Conservation (phyloP, 495 filamentous ascomycete genomes). For the Aspergillus sclerotioniger region DNA sequence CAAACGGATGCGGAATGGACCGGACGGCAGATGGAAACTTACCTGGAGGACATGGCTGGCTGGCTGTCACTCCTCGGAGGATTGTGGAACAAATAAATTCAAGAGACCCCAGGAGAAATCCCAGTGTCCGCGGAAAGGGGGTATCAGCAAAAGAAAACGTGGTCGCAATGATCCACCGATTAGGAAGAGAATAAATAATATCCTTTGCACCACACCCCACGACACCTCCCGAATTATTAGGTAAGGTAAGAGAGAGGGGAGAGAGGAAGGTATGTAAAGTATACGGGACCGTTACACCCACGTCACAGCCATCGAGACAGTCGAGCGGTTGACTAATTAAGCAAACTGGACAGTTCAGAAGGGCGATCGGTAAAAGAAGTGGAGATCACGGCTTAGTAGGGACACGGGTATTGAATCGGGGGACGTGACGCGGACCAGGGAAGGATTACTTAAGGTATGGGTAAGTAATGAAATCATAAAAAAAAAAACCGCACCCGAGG, state of each 20-base stretch:
- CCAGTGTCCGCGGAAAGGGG: conserved; percentile 2
- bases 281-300: conserved; percentile 22
- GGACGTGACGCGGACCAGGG: background rate
- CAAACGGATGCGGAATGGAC: conserved; percentile 29
- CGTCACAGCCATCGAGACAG: conserved; percentile 24
- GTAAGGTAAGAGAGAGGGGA: conserved; percentile 14
- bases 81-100: conserved; percentile 20
- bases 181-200: background rate
- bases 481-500: background rate
- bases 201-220: background rate
- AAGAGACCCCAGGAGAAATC: conserved; percentile 13
- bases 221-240: conserved; percentile 10
- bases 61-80: conserved; percentile 22
- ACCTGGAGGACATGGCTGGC: conserved; percentile 55
- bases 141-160: conserved; percentile 14
- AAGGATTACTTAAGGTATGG: background rate
- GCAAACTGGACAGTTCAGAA: conserved; percentile 6
- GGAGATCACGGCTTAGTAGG: background rate
- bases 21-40: conserved; percentile 24
- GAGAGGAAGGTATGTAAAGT: conserved; percentile 15
- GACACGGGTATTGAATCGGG: background rate
- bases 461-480: background rate
- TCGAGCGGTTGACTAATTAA: background rate
- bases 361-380: conserved; percentile 11
- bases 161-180: conserved; percentile 12